These are phyloP conservation scores for Paramecium caudatum DNA, from an alignment of 73 alveolate genomes.

Conservation along the genomic window DNA sequence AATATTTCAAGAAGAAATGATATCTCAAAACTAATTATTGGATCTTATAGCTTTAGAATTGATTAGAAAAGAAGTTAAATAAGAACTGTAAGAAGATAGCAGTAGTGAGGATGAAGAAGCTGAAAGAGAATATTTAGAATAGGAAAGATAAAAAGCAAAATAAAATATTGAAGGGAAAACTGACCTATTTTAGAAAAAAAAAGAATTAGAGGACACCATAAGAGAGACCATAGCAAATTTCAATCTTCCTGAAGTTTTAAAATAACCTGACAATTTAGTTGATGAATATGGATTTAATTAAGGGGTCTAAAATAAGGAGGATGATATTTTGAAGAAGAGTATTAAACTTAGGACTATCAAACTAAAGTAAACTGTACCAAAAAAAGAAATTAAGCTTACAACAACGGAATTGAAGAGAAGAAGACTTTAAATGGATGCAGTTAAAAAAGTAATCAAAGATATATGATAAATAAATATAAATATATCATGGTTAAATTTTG, in stretches of 20 bases:
- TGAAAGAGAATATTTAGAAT: slow-evolving; percentile 5
- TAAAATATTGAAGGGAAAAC: background rate
- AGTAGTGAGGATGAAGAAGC: slow-evolving; percentile 52
- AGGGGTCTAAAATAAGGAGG: slow-evolving; percentile 9
- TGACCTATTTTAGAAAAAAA: background rate
- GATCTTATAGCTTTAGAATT: slow-evolving; percentile 29
- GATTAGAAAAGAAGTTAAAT: slow-evolving; percentile 9
- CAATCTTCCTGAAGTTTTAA: slow-evolving; percentile 25
- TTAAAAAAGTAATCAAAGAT: background rate
- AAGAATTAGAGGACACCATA: slow-evolving; percentile 12
- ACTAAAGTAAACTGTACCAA: background rate
- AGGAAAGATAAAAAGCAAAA: background rate
- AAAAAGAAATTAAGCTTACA: slow-evolving; percentile 15
- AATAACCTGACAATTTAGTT: background rate
- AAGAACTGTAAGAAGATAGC: slow-evolving; percentile 29
- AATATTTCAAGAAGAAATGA: slow-evolving; percentile 2
- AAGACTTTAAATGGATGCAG: background rate
- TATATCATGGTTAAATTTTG: no score
- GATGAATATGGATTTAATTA: slow-evolving; percentile 42
- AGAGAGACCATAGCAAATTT: slow-evolving; percentile 7
- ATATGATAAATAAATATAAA: no score
- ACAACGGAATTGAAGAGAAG: slow-evolving; percentile 18
- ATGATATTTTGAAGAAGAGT: slow-evolving; percentile 2
- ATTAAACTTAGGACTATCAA: slow-evolving; percentile 40
- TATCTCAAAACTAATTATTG: slow-evolving; percentile 8